Evolutionary conservation across 2,329 filamentous ascomycete genomes (phyloP).

Genomic region (Calonectria ilicicola): DNA sequence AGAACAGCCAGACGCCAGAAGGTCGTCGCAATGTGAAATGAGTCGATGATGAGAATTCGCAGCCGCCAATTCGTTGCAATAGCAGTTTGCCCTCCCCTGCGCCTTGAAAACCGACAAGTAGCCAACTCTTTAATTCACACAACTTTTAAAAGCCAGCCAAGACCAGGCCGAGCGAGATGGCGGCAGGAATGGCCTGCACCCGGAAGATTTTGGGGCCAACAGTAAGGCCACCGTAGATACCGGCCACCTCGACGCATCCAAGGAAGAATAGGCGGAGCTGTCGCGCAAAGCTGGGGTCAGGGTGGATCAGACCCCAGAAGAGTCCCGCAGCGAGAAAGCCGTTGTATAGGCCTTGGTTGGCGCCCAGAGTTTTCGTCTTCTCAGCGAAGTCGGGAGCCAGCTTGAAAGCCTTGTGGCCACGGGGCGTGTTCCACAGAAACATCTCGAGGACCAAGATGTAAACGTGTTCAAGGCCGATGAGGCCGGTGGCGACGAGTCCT

Average conservation of each 20-base stretch:
- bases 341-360: constrained; percentile 66
- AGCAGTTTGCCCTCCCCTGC: not conserved
- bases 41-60: not conserved
- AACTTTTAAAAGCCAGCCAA: constrained; percentile 36
- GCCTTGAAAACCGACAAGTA: not conserved
- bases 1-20: not conserved
- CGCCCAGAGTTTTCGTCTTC: constrained; percentile 57
- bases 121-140: not conserved
- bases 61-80: not conserved
- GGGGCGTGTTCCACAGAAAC: constrained; percentile 62
- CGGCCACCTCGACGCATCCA: constrained; percentile 58
- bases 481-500: constrained; percentile 49
- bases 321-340: constrained; percentile 64
- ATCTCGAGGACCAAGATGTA: constrained; percentile 64
- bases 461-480: constrained; percentile 56
- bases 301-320: constrained; percentile 60
- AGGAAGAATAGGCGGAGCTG: constrained; percentile 63
- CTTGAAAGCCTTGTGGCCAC: constrained; percentile 58
- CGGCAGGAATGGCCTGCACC: constrained; percentile 53
- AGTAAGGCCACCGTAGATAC: constrained; percentile 58
- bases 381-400: constrained; percentile 59
- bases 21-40: not conserved
- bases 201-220: constrained; percentile 55
- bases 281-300: constrained; percentile 52
- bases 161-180: constrained; percentile 45